Evolutionary conservation across 257 asterid species (phyloP).

Genomic region (Fraxinus quadrangulata): DNA sequence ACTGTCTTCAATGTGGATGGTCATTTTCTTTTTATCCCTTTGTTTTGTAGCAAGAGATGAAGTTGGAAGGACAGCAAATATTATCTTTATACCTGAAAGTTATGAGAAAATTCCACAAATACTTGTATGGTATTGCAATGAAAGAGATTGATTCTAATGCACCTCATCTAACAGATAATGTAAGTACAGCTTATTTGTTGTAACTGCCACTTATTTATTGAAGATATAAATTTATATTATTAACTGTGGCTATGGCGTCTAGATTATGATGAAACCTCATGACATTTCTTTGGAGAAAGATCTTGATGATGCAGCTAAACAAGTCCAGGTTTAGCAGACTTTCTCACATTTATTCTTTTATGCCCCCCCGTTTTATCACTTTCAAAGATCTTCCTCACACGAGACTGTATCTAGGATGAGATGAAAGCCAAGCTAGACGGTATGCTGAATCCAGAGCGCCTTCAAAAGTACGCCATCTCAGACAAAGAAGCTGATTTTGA

Average conservation of each 20-base stretch:
- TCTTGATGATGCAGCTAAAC: constrained; percentile 67
- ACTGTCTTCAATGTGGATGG: background rate
- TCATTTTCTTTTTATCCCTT: constrained; percentile 1
- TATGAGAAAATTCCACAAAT: constrained; percentile 75
- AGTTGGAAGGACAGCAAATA: constrained; percentile 74
- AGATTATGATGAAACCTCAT: constrained; percentile 79
- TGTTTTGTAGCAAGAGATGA: constrained; percentile 67
- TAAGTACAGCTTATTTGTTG: constrained; percentile 32
- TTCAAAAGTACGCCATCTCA: constrained; percentile 67
- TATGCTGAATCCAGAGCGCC: constrained; percentile 56
- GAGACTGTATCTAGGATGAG: constrained; percentile 43
- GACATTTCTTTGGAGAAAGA: constrained; percentile 80
- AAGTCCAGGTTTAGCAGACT: constrained; percentile 58
- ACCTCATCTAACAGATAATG: constrained; percentile 62
- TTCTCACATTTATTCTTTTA: constrained; percentile 4
- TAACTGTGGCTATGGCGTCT: constrained; percentile 14
- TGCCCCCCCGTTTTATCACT: background rate
- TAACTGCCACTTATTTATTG: background rate
- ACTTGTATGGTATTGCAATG: constrained; percentile 42
- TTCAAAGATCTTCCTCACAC: constrained; percentile 13
- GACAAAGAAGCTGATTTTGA: constrained; percentile 75
- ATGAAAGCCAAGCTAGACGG: constrained; percentile 54
- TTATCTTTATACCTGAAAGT: constrained; percentile 57
- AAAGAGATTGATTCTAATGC: constrained; percentile 47
- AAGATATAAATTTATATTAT: background rate